Base-by-base conservation (phyloP, 108 stramenopile genomes). In the Mayamaea pseudoterrestris region DNA sequence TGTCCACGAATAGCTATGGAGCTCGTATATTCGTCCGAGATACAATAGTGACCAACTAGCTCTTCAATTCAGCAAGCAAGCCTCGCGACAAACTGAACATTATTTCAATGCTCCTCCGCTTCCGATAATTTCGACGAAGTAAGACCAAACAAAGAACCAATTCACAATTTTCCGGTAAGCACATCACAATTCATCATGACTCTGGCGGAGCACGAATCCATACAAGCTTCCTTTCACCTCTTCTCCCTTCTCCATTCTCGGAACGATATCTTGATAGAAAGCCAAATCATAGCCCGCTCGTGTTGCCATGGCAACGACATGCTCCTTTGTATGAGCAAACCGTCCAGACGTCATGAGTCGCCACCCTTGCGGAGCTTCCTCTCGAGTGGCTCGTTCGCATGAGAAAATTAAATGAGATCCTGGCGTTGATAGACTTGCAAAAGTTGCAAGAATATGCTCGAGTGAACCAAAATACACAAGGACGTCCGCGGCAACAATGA, bases 401-500 rank as follows among this genome's bases (percentile, higher is more conserved):
- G 77, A 60, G 53, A 83, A 83, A 8, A 83, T 65, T 16, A 83
- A 48, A 12, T 24, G 27, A 4, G 69, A 50, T 45, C 46, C 22
- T 14, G 0, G 20, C 3, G 5, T 14, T 6, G 50, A 56, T 44
- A 22, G 30, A 44, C 18, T 30, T 57, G 11, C 63, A 55, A 75
- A 76, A 13, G 60, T 73, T 2, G 11, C 24, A 14, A 80, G 29
- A 21, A 83, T 21, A 16, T 47, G 59, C 41, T 65, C 41, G n/a
- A 83, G 23, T 23, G 60, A 57, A 26, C 82, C 82, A 50, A 83
- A 71, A 34, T 83, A 83, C 4, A 76, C 75, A 0, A 83, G 53
- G 7, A 83, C 82, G 60, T 83, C 82, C 12, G 82, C 78, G 7
- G 78, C 82, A 0, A 74, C 75, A 29, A 83, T 72, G 22, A 83